These are phyloP conservation scores for Vitis hybrid DNA, from an alignment of 177 flowering plant genomes.

Conservation along the genomic window DNA sequence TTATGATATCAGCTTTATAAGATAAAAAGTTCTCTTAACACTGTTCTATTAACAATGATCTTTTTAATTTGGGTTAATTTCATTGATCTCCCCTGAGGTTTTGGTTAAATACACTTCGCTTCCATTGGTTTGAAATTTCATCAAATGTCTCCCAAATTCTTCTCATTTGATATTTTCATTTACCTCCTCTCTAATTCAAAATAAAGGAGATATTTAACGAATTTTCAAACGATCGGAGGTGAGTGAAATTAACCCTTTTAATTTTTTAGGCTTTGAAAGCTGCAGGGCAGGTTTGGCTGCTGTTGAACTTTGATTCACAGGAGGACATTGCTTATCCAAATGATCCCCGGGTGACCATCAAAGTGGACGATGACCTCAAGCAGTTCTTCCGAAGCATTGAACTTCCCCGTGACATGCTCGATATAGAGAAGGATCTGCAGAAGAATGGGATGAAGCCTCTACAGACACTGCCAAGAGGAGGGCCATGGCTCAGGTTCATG, in stretches of 20 bases:
- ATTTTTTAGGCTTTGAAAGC: slow-evolving; percentile 65
- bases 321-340: slow-evolving; percentile 96
- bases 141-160: too few species aligned
- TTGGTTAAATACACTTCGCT: too few species aligned
- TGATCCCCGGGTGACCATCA: slow-evolving; percentile 68
- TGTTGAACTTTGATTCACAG: slow-evolving; percentile 85
- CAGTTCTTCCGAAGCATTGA: slow-evolving; percentile 69
- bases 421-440: slow-evolving; percentile 88
- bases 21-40: too few species aligned
- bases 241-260: neutral
- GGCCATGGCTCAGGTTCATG: slow-evolving; percentile 77
- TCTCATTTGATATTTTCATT: too few species aligned
- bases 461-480: slow-evolving; percentile 89
- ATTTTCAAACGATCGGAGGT: too few species aligned
- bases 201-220: too few species aligned
- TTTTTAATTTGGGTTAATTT: too few species aligned
- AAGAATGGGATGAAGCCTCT: slow-evolving; percentile 94
- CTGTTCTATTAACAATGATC: too few species aligned
- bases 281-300: slow-evolving; percentile 79
- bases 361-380: slow-evolving; percentile 43
- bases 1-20: too few species aligned
- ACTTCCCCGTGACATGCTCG: slow-evolving; percentile 86
- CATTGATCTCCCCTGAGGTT: too few species aligned
- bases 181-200: too few species aligned
- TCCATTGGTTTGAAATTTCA: too few species aligned